phyloP scores from a whole-genome alignment of 345 rosid species.

The Hibiscus trionum region DNA sequence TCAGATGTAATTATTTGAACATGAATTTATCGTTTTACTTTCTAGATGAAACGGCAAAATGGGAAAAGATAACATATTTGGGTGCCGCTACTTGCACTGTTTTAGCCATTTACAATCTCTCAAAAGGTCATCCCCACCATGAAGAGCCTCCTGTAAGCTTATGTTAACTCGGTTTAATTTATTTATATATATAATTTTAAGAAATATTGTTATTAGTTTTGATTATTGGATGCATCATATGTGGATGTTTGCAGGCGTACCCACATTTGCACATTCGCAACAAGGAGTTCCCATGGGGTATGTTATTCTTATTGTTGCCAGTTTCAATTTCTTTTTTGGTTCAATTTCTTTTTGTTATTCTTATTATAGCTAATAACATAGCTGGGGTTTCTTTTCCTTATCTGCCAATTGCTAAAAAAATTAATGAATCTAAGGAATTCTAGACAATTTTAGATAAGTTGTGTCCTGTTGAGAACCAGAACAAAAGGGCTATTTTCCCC shows the following conservation, averaged over 20 bases:
- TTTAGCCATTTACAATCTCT: slow-evolving; percentile 41
- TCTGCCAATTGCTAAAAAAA: not conserved
- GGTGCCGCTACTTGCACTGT: slow-evolving; percentile 57
- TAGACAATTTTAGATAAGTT: not conserved
- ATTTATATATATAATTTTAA: not conserved
- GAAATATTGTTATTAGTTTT: not conserved
- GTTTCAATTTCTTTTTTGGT: not conserved
- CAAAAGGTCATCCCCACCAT: slow-evolving; percentile 75
- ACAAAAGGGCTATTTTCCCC: not conserved
- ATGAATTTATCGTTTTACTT: not conserved
- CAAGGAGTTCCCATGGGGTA: slow-evolving; percentile 99
- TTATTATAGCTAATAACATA: not conserved
- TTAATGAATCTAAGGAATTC: not conserved
- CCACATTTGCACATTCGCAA: slow-evolving; percentile 90
- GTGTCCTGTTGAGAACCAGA: not conserved
- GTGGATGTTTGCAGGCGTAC: slow-evolving; percentile 30
- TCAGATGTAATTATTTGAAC: not conserved
- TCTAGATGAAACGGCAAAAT: slow-evolving; percentile 74
- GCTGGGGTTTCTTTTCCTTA: not conserved
- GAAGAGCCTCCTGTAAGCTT: slow-evolving; percentile 81
- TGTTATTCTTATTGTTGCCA: slow-evolving; percentile 1
- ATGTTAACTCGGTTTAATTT: not conserved
- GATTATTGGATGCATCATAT: not conserved
- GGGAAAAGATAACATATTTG: slow-evolving; percentile 82
- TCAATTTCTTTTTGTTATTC: not conserved